Conservation (phyloP, 1,284 basidiomycete genomes). For the Hemileia vastatrix region DNA sequence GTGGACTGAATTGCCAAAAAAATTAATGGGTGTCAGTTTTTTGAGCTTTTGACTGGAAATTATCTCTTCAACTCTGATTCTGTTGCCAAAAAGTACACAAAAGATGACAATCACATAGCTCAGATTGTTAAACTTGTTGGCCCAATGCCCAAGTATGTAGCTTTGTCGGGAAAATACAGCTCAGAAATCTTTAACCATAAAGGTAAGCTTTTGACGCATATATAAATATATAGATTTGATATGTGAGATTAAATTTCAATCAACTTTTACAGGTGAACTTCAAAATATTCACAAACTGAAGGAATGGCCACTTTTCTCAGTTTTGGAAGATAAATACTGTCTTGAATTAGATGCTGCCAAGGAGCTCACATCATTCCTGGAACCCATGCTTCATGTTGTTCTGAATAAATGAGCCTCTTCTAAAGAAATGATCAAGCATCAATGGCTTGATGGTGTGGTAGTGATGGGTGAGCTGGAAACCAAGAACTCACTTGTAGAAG, state of each 20-base stretch:
- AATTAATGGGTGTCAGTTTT: conserved; percentile 66
- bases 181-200: conserved; percentile 92
- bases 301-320: conserved; percentile 82
- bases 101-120: conserved; percentile 97
- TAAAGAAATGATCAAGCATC: conserved; percentile 67
- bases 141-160: conserved; percentile 70
- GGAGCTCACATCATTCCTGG: conserved; percentile 68
- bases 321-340: conserved; percentile 82
- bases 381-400: conserved; percentile 81
- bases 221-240: no score
- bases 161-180: conserved; percentile 85
- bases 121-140: conserved; percentile 96
- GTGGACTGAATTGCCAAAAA: no score
- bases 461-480: conserved; percentile 12
- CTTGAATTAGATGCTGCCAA: conserved; percentile 76
- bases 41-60: conserved; percentile 75
- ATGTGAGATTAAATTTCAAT: no score
- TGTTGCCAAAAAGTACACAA: conserved; percentile 66
- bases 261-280: conserved; percentile 76
- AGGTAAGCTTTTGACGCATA: no score
- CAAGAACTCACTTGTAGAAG: no score
- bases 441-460: conserved; percentile 60
- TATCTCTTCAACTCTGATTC: conserved; percentile 82
- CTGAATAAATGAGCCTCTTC: conserved; percentile 76
- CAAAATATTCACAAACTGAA: conserved; percentile 85